These are phyloP conservation scores for Ceratobasidium theobromae DNA, from an alignment of 1,284 basidiomycete species.

Conservation along the genomic window DNA sequence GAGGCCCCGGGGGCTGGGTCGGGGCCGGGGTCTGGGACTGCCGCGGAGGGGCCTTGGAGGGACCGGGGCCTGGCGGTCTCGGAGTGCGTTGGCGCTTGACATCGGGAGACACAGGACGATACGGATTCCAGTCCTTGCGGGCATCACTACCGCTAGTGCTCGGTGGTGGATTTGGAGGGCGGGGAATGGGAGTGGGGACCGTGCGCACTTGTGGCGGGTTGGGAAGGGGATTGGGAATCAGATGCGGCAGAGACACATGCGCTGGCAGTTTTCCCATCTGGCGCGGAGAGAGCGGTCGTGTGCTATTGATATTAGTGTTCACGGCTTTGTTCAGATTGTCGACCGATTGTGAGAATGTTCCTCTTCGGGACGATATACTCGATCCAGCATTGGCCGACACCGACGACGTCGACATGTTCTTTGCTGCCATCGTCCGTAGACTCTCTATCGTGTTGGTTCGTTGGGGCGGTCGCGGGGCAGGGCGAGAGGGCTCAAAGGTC, in stretches of 20 bases:
- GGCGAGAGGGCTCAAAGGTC: constrained; percentile 21
- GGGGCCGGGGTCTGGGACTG: not conserved
- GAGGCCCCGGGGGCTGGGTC: not conserved
- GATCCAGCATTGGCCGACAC: constrained; percentile 12
- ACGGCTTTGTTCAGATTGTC: not conserved
- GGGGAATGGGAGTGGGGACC: not conserved
- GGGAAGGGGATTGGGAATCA: not conserved
- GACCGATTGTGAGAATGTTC: not conserved
- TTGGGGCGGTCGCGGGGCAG: constrained; percentile 3
- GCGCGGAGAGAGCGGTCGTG: constrained; percentile 16
- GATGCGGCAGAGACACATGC: not conserved
- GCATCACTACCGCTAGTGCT: not conserved
- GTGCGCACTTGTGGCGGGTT: not conserved
- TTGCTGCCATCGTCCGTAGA: not conserved
- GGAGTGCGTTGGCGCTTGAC: not conserved
- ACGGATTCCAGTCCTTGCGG: constrained; percentile 11
- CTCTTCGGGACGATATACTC: not conserved
- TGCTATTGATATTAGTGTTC: not conserved
- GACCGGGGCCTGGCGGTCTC: not conserved
- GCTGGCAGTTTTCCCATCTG: constrained; percentile 19
- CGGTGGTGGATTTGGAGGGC: constrained; percentile 9
- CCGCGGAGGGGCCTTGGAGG: not conserved
- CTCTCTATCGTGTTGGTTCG: not conserved
- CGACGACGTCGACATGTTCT: constrained; percentile 16
- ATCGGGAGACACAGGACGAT: constrained; percentile 5